Conservation (phyloP, 176 grass and related monocot species). For the Raddia distichophylla region DNA sequence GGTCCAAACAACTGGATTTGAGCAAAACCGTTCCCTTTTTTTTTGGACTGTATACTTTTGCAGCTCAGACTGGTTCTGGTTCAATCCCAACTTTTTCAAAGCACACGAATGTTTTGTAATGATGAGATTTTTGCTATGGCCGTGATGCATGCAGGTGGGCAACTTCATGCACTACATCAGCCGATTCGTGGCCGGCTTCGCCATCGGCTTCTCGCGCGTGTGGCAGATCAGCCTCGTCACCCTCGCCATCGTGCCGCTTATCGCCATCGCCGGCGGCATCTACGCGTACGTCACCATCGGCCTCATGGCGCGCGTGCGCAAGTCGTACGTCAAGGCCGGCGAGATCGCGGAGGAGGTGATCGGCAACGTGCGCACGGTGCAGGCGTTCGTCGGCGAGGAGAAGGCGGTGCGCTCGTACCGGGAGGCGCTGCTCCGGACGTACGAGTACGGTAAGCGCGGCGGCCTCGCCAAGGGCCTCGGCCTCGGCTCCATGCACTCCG, state of each 20-base stretch:
- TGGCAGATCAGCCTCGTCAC: conserved; percentile 99
- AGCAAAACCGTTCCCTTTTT: too few relatives aligned
- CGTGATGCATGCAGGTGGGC: conserved; percentile 56
- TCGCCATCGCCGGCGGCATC: conserved; percentile 82
- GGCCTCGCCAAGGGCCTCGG: conserved; percentile 90
- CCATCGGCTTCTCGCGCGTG: conserved; percentile 84
- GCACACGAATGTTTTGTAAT: neutral
- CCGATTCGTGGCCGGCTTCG: conserved; percentile 85
- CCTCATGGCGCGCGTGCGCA: conserved; percentile 87
- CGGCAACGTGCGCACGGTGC: conserved; percentile 93
- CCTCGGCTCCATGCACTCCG: conserved; percentile 82
- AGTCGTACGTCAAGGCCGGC: conserved; percentile 96
- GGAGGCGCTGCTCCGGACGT: conserved; percentile 65
- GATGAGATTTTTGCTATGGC: neutral
- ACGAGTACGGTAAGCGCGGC: conserved; percentile 87
- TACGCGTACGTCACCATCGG: conserved; percentile 90
- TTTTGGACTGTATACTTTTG: too few relatives aligned
- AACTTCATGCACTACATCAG: conserved; percentile 99
- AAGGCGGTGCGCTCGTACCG: conserved; percentile 79
- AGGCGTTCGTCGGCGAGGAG: conserved; percentile 96
- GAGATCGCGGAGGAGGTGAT: conserved; percentile 99
- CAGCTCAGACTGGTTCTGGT: too few relatives aligned
- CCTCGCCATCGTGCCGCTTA: conserved; percentile 89
- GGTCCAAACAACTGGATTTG: too few relatives aligned
- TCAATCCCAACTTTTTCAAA: too few relatives aligned